A percentile compares a stretch with the other conserved stretches of the same genome.
These are phyloP conservation scores for Diaporthe helianthi DNA, from an alignment of 2,329 filamentous ascomycete species.

Conservation along the genomic window DNA sequence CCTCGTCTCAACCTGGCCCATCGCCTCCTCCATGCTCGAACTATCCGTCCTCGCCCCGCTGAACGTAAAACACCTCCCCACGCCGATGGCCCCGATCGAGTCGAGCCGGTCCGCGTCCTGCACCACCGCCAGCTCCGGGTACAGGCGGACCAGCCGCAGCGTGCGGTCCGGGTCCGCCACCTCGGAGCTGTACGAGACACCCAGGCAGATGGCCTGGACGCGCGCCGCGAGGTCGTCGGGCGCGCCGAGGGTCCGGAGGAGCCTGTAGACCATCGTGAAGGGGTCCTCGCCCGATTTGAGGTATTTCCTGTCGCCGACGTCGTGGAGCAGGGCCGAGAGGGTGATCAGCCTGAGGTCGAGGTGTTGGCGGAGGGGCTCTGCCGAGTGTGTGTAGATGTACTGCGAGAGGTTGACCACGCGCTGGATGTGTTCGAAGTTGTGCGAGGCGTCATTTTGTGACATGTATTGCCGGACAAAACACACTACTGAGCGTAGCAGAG, in stretches of 20 bases:
- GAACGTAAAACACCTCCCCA: slow-evolving; percentile 80
- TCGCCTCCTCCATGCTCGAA: slow-evolving; percentile 66
- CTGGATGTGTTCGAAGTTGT: slow-evolving; percentile 85
- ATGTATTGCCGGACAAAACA: slow-evolving; percentile 75
- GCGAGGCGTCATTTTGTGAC: slow-evolving; percentile 81
- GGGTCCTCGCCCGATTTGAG: slow-evolving; percentile 62
- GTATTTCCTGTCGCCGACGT: slow-evolving; percentile 89
- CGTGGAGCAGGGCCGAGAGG: slow-evolving; percentile 81
- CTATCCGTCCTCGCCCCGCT: slow-evolving; percentile 66
- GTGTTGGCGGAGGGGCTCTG: slow-evolving; percentile 27
- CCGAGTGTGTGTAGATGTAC: slow-evolving; percentile 58
- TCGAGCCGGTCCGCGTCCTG: slow-evolving; percentile 95
- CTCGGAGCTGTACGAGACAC: slow-evolving; percentile 82
- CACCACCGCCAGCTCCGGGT: slow-evolving; percentile 82
- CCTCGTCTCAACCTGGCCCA: slow-evolving; percentile 81
- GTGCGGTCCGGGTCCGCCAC: slow-evolving; percentile 68
- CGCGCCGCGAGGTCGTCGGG: slow-evolving; percentile 63
- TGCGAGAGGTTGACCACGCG: slow-evolving; percentile 79
- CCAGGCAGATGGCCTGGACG: slow-evolving; percentile 75
- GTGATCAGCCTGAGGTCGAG: slow-evolving; percentile 65
- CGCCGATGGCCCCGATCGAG: slow-evolving; percentile 85
- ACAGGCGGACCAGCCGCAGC: slow-evolving; percentile 62
- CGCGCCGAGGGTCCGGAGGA: slow-evolving; percentile 65
- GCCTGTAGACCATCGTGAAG: slow-evolving; percentile 60
- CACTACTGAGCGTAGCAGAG: slow-evolving; percentile 63